A percentile compares a stretch with the other conserved stretches of the same genome.
Evolutionary conservation across 2,329 filamentous ascomycete genomes (phyloP).

Genomic region (Leptographium procerum): DNA sequence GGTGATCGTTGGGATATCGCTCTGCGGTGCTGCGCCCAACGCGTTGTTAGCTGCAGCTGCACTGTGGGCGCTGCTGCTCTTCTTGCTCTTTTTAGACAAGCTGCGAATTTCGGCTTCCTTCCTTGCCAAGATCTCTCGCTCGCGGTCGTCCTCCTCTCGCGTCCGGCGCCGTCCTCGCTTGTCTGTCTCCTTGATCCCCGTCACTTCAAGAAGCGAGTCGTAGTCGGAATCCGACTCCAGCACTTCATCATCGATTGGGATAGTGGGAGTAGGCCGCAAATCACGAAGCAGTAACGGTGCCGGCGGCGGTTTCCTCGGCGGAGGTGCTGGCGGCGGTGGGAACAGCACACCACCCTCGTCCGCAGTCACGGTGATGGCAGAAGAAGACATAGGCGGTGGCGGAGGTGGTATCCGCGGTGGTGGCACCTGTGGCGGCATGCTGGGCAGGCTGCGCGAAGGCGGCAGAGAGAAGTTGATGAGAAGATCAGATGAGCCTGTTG

Average conservation of each 20-base stretch:
- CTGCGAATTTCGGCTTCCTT: constrained; percentile 61
- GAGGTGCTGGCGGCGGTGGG: constrained; percentile 41
- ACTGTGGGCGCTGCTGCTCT: constrained; percentile 36
- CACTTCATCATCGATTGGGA: constrained; percentile 38
- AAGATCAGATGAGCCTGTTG: constrained; percentile 33
- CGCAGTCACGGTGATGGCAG: constrained; percentile 25
- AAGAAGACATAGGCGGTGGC: constrained; percentile 2
- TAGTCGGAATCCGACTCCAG: constrained; percentile 78
- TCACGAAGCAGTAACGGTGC: constrained; percentile 65
- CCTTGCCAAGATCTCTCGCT: constrained; percentile 57
- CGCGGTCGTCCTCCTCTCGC: constrained; percentile 73
- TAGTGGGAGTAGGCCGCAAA: constrained; percentile 18
- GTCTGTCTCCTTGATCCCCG: constrained; percentile 45
- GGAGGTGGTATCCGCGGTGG: constrained; percentile 37
- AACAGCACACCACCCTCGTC: constrained; percentile 39
- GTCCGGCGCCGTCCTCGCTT: constrained; percentile 71
- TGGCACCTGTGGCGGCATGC: constrained; percentile 38
- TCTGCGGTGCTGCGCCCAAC: neutral
- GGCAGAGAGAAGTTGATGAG: constrained; percentile 41
- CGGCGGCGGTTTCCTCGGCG: constrained; percentile 70
- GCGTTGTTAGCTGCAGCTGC: constrained; percentile 15
- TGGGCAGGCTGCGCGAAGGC: constrained; percentile 44
- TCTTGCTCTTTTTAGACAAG: constrained; percentile 61
- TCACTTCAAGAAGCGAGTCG: constrained; percentile 62
- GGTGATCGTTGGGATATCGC: constrained; percentile 24